Conservation (phyloP, 129 eudicot genomes). For the Ambrosia artemisiifolia region DNA sequence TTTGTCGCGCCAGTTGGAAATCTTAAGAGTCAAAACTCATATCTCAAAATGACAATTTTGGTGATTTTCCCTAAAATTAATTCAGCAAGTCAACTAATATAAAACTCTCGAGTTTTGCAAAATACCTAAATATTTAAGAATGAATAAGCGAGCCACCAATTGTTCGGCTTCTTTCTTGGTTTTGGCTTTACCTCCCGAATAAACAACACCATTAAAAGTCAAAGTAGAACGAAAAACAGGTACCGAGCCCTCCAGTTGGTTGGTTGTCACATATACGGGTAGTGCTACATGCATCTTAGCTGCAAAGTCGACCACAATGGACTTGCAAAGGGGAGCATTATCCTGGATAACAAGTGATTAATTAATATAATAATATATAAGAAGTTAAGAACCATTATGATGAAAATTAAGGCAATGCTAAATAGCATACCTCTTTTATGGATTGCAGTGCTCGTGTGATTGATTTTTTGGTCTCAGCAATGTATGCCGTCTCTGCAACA, state of each 20-base stretch:
- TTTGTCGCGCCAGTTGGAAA: too few relatives aligned
- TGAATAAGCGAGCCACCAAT: conserved; percentile 49
- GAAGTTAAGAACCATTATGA: not conserved
- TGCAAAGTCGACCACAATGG: conserved; percentile 43
- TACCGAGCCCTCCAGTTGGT: conserved; percentile 6
- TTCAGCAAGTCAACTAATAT: too few relatives aligned
- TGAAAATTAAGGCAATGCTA: not conserved
- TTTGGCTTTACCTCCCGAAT: conserved; percentile 26
- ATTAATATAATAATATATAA: not conserved
- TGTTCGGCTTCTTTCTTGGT: conserved; percentile 62
- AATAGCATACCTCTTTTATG: conserved; percentile 37
- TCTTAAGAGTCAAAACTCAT: too few relatives aligned
- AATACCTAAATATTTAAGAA: conserved; percentile 33
- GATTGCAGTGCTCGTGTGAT: conserved; percentile 28
- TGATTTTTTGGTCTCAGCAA: conserved; percentile 17
- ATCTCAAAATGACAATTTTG: too few relatives aligned
- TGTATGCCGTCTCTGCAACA: conserved; percentile 43
- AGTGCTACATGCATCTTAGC: conserved; percentile 28
- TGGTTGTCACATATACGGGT: conserved; percentile 35
- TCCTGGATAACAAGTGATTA: conserved; percentile 32
- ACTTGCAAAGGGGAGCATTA: conserved; percentile 40
- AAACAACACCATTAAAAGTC: conserved; percentile 37
- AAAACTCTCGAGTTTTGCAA: not conserved
- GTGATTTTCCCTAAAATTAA: too few relatives aligned
- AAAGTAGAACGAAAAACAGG: conserved; percentile 35